Evolutionary conservation across 2,329 filamentous ascomycete genomes (phyloP), one percentile per base, ranked within the genome.

Genomic region (Talaromyces sp.): DNA sequence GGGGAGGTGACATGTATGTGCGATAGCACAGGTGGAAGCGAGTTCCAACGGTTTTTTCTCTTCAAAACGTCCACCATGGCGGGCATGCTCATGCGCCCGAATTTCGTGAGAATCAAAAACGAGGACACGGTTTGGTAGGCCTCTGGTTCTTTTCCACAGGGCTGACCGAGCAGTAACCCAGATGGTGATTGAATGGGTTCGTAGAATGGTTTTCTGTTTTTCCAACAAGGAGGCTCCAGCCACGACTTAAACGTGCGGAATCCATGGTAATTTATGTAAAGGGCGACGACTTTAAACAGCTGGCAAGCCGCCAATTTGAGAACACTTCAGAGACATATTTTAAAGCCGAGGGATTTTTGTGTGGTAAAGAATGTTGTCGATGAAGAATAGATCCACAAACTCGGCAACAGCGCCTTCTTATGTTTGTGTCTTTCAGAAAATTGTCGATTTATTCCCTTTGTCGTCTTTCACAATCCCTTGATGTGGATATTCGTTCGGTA

Each of bases 21-120:
- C 26, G 71, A 70, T 31, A 75, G 72, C 17, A 69, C 65, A 53
- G 74, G 73, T 21, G 73, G 73, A 54, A 74, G 67, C 55, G 72
- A 74, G 58, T 74, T 71, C 73, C 73, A 75, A 32, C 70, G 72
- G 61, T 68, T 68, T 62, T 66, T 67, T 62, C 68, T 67, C 58
- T 66, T 62, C 32, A 59, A 63, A 38, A 66, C 60, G 48, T 58
- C 60, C 58, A 67, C 68, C 72, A 74, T 75, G 56, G 62, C 65
- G 32, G 10, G 38, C 14, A 58, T 51, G 10, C 17, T 29, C 11
- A 21, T 14, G 48, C 21, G 7, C 10, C 14, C 21, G 14, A 14
- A 8, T 51, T 38, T 26, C 21, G 19, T n/a, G 12, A 32, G 32
- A 3, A 21, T 55, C 19, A 55, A 26, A 12, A n/a, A 55, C 14